Evolutionary conservation across 2,329 filamentous ascomycete genomes (phyloP), one percentile per base, ranked within the genome.

Genomic region (Trichoderma aggressivum): DNA sequence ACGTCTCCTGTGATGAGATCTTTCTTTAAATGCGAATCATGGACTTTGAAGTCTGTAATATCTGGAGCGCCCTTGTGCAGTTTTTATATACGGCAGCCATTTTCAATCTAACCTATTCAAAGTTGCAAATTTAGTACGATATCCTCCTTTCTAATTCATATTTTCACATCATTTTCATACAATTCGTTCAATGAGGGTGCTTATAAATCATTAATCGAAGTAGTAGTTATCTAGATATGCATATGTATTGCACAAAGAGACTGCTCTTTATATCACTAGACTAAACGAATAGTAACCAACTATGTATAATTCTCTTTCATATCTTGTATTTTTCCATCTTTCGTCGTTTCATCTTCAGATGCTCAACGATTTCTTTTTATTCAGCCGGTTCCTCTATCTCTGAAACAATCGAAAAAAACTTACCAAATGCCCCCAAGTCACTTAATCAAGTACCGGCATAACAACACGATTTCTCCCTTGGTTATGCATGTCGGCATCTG

Each of bases 141-240:
- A 2, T n/a, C 39, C 16, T n/a, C 7, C 39, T 10, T 43, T 43
- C 16, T 43, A n/a, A n/a, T 43, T 43, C 3, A 43, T 43, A n/a
- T 43, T 0, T 0, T n/a, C 18, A 43, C 39, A 7, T 43, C 39
- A 2, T n/a, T n/a, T n/a, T 0, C 39, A 43, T 43, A 43, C 39
- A 43, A 7, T 3, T 10, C 3, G 1, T n/a, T 43, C 0, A n/a
- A 1, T 5, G 7, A 43, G 16, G n/a, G 7, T n/a, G 16, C 39
- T 43, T 10, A 43, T 43, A 43, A 2, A n/a, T 43, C 39, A n/a
- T 43, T n/a, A 3, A 43, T n/a, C n/a, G 16, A 43, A 43, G 18
- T 43, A 43, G 36, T 18, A 36, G 32, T 34, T 10, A 34, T 34
- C 32, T 34, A 11, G 32, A 10, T 12, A 34, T 10, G 32, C 11